Evolutionary conservation across 805 yeast species (phyloP).

Genomic region (Pichia eremophila): DNA sequence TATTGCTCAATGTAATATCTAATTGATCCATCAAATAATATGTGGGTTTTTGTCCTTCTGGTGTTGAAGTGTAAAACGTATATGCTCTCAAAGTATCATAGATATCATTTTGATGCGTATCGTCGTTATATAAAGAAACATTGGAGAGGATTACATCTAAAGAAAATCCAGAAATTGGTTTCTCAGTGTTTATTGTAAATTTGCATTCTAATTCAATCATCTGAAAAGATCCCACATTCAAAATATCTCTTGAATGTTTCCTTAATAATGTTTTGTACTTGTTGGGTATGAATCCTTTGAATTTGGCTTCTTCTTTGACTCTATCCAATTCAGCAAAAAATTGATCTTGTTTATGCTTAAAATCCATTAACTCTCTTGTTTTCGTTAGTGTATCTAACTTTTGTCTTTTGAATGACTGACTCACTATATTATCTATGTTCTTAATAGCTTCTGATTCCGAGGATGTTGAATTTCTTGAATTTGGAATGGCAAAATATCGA

Average conservation of each 20-base stretch:
- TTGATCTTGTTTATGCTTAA: not conserved
- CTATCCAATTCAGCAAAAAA: not conserved
- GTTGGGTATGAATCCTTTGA: not conserved
- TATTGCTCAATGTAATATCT: no score
- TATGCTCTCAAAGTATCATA: not conserved
- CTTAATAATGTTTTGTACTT: not conserved
- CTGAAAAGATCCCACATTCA: not conserved
- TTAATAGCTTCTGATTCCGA: not conserved
- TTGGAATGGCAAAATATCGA: constrained; percentile 10
- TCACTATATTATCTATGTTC: not conserved
- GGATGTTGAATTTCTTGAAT: not conserved
- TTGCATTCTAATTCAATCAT: not conserved
- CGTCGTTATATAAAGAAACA: no score
- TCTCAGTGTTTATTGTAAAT: not conserved
- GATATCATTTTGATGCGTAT: no score
- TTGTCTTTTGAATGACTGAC: not conserved
- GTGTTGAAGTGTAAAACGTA: not conserved
- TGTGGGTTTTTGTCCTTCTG: not conserved
- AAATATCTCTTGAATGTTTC: not conserved
- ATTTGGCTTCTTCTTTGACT: not conserved
- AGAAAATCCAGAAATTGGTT: not conserved
- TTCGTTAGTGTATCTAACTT: not conserved
- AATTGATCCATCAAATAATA: not conserved
- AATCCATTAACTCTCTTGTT: not conserved
- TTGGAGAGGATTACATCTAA: no score